A percentile compares a stretch with the other conserved stretches of the same genome.
Conservation (phyloP, 2,329 filamentous ascomycete genomes). For the Venturia aucupariae region DNA sequence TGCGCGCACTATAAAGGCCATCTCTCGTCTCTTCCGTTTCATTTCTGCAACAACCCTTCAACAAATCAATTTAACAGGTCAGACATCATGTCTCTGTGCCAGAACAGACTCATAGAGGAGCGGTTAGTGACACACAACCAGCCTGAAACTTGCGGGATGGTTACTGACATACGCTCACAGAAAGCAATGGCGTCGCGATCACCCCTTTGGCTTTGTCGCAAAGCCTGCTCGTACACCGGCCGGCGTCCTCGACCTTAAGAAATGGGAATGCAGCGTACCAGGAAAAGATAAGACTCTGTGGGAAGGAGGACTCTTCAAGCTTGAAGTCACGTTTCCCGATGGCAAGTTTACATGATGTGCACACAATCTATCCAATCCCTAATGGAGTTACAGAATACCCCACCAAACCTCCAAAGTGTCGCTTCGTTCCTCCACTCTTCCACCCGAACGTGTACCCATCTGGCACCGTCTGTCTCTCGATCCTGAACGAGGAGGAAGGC, state of each 20-base stretch:
- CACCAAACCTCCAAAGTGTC: constrained; percentile 98
- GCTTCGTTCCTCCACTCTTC: constrained; percentile 92
- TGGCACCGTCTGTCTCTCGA: constrained; percentile 92
- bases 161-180: constrained; percentile 37
- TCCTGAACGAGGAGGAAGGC: constrained; percentile 94
- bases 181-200: constrained; percentile 94
- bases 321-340: constrained; percentile 87
- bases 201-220: constrained; percentile 96
- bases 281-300: constrained; percentile 96
- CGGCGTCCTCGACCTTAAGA: constrained; percentile 82
- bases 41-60: background rate
- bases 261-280: constrained; percentile 93
- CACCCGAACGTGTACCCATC: constrained; percentile 98
- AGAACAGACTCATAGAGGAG: constrained; percentile 81
- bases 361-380: background rate
- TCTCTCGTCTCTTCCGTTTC: background rate
- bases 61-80: background rate
- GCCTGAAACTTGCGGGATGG: background rate
- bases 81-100: constrained; percentile 72
- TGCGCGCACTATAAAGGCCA: background rate
- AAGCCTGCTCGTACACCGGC: constrained; percentile 66
- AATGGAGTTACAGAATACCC: constrained; percentile 64
- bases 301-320: constrained; percentile 95
- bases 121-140: constrained; percentile 45
- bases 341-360: constrained; percentile 44